Base-by-base conservation (phyloP, 768 basidiomycete species). In the Leccinum subtestaceum region DNA sequence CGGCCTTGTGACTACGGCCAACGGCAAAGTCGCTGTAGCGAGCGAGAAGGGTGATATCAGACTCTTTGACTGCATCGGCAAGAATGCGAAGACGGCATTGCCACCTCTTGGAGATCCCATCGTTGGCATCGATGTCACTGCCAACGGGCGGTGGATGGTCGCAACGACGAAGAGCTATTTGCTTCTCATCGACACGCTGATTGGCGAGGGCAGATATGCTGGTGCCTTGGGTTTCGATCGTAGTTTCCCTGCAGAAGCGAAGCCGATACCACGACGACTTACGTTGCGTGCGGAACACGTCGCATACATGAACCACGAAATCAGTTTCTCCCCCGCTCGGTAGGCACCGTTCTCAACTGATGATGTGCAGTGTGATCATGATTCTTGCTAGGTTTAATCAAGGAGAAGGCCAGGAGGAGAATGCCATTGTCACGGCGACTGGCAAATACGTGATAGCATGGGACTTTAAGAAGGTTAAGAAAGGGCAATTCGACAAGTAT, bases 11-110 rank as follows among this genome's bases (percentile, higher is more conserved):
- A 98, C 97, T 4, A 98, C 96, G 13, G 87, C 85, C 36, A 72
- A 76, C 17, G 96, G 96, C 13, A 88, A 89, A 72, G 78, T 99
- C 60, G 97, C 95, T 7, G 90, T 99, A 11, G 95, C 92, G 36
- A 95, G 93, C 66, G 89, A 92, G 72, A 99, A 98, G 78, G 97
- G 97, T 56, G 97, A 98, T 70, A 91, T 99, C 64, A 81, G 95
- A 40, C 78, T 99, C 56, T 99, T 95, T 65, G 97, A 99, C 74
- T 81, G 88, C 50, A 89, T 99, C 63, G 97, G 97, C 47, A 99
- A 98, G 83, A 98, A 93, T 69, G 97, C 97, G 29, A 99, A 99
- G 84, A 99, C 97, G 11, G 94, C 95, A 12, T 77, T 99, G 36
- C 95, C 95, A 34, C 91, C 95, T 47, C 80, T 98, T 19, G 97